Percentiles rank a stretch among this genome's conserved stretches.
Conservation (phyloP, 1,284 basidiomycete species). For the Mixia osmundae region DNA sequence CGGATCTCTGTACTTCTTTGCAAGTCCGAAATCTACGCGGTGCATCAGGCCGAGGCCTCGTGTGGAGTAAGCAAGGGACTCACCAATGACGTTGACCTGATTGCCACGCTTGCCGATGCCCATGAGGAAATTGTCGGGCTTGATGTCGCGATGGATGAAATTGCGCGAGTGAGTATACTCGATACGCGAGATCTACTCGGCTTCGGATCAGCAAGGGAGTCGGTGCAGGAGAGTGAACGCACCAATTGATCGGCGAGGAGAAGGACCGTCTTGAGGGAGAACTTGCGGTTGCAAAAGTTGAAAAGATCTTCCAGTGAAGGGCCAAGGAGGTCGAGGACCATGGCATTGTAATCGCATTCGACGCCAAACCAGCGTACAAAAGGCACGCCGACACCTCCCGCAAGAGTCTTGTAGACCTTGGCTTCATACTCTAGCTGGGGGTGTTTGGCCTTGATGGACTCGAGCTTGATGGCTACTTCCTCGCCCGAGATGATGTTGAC, state of each 20-base stretch:
- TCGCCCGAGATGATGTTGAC: conserved; percentile 99
- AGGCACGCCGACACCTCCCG: conserved; percentile 92
- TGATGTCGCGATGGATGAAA: conserved; percentile 99
- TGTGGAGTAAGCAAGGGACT: too few species aligned
- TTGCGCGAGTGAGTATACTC: conserved; percentile 99
- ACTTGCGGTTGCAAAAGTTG: conserved; percentile 99
- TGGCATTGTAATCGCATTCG: conserved; percentile 98
- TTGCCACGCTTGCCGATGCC: conserved; percentile 95
- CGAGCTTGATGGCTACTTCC: conserved; percentile 98
- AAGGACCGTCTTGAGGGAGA: conserved; percentile 88
- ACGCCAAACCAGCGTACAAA: conserved; percentile 98
- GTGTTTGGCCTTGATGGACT: conserved; percentile 98
- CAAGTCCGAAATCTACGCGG: conserved; percentile 98
- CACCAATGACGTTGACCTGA: conserved; percentile 97
- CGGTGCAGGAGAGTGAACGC: conserved; percentile 19
- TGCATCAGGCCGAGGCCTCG: too few species aligned
- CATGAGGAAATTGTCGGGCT: conserved; percentile 99
- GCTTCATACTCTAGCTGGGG: conserved; percentile 96
- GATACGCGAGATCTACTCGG: conserved; percentile 70
- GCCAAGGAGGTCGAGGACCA: conserved; percentile 94
- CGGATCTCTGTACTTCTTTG: conserved; percentile 98
- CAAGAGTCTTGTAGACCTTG: conserved; percentile 39
- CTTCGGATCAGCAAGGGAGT: conserved; percentile 3
- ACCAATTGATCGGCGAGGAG: conserved; percentile 92
- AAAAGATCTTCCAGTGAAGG: conserved; percentile 96